Evolutionary conservation across 2,329 filamentous ascomycete genomes (phyloP), one percentile per base, ranked within the genome.

Genomic region (Dactylella cylindrospora): DNA sequence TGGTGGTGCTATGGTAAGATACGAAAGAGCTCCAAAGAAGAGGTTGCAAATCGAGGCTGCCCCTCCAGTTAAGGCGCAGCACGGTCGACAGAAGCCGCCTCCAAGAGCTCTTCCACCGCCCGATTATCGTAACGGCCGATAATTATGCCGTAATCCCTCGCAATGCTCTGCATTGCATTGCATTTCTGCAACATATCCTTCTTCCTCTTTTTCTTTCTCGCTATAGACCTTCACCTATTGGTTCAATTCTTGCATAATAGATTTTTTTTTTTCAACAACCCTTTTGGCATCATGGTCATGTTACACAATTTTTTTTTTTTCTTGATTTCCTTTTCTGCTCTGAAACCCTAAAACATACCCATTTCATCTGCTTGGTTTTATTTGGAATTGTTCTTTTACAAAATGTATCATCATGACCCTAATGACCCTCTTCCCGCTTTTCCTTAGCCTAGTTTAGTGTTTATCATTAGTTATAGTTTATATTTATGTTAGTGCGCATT

Each of bases 401-500:
- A 40, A 40, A 47, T 62, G 57, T 62, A 62, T 49, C 47, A 62
- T 54, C 49, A 62, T 20, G 55, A 61, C 57, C 57, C 38, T 62
- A 62, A 62, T 62, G 57, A 54, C 49, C 25, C 31, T 47, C 22
- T 13, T 17, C 33, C 36, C 9, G 23, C n/a, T 40, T 41, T 47
- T 39, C 43, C 40, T 45, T 46, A 43, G 35, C 40, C 31, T 53
- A 61, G 35, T 46, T 52, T 62, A 45, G 49, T 54, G 35, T 25
- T 51, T 53, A 36, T 53, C 41, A 19, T 38, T 53, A 47, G 57
- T 52, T 62, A 50, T 54, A 47, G 35, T 62, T 41, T 44, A 46
- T 60, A 50, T 62, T 33, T 62, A 47, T 62, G 57, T 62, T 44
- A 62, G 49, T 54, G 57, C 49, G 57, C 57, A 62, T 62, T 62